These are phyloP conservation scores for Emericellopsis cladophorae DNA, from an alignment of 2,329 filamentous ascomycete genomes.

Conservation along the genomic window DNA sequence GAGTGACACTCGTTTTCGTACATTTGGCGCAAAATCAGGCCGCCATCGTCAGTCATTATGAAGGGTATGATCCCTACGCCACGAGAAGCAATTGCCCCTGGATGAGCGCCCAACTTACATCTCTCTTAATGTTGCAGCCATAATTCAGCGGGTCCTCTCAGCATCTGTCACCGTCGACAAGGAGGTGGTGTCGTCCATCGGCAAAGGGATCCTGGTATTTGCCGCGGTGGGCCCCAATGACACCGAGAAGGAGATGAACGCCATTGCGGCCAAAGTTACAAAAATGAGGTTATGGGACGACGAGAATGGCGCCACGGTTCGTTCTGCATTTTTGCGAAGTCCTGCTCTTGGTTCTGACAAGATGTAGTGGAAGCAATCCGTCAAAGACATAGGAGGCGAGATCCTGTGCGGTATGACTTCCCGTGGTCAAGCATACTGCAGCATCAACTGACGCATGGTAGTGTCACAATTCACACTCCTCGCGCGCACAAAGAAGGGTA, in stretches of 20 bases:
- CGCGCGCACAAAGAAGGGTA: conserved; percentile 88
- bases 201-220: conserved; percentile 79
- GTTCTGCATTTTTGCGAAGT: conserved; percentile 3
- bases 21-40: background rate
- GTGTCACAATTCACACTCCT: conserved; percentile 96
- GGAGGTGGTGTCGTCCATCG: conserved; percentile 80
- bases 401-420: conserved; percentile 68
- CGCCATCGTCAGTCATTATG: background rate
- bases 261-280: conserved; percentile 71
- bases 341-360: background rate
- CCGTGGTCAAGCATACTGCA: no score
- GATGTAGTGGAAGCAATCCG: conserved; percentile 80
- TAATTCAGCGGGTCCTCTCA: conserved; percentile 86
- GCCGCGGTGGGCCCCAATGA: conserved; percentile 86
- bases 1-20: background rate
- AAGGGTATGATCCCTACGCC: conserved; percentile 1
- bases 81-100: no score
- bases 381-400: conserved; percentile 80
- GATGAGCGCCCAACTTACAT: no score
- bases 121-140: conserved; percentile 40
- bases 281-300: conserved; percentile 91
- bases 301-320: conserved; percentile 54
- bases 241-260: conserved; percentile 76
- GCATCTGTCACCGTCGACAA: conserved; percentile 93
- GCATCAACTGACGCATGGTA: conserved; percentile 18